A percentile compares a stretch with the other conserved stretches of the same genome.
phyloP scores from a whole-genome alignment of 805 yeast genomes.

The Kazachstania kunashirensis region DNA sequence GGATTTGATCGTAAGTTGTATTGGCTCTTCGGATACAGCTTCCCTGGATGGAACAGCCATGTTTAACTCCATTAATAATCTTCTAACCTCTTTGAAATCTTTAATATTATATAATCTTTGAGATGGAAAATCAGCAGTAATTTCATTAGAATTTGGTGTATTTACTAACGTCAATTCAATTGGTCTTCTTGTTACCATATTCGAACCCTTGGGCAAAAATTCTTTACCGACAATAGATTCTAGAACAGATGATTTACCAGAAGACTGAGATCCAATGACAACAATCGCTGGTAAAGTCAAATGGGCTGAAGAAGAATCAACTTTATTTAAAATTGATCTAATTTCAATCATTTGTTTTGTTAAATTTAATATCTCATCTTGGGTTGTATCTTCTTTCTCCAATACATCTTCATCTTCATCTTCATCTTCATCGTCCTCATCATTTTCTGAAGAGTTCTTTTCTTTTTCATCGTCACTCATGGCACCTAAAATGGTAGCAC shows the following conservation, averaged over 20 bases:
- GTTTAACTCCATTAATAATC: slow-evolving; percentile 76
- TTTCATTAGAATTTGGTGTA: slow-evolving; percentile 71
- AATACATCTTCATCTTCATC: slow-evolving; percentile 40
- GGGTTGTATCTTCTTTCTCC: slow-evolving; percentile 47
- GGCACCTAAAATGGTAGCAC: slow-evolving; percentile 25
- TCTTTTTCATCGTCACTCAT: slow-evolving; percentile 35
- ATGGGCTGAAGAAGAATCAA: slow-evolving; percentile 64
- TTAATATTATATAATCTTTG: slow-evolving; percentile 71
- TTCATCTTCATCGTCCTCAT: slow-evolving; percentile 32
- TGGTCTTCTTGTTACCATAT: slow-evolving; percentile 97
- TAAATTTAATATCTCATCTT: slow-evolving; percentile 74
- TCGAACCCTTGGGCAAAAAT: slow-evolving; percentile 91
- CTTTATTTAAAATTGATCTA: slow-evolving; percentile 61
- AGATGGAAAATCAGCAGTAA: slow-evolving; percentile 89
- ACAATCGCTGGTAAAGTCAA: slow-evolving; percentile 88
- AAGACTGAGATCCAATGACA: slow-evolving; percentile 93
- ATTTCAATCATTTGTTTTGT: slow-evolving; percentile 97
- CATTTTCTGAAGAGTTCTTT: slow-evolving; percentile 30
- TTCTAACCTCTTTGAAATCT: slow-evolving; percentile 82
- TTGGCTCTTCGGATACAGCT: slow-evolving; percentile 88
- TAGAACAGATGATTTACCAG: slow-evolving; percentile 93
- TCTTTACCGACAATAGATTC: slow-evolving; percentile 98
- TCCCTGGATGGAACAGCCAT: slow-evolving; percentile 83
- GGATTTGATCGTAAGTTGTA: slow-evolving; percentile 81
- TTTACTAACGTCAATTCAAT: slow-evolving; percentile 88